Conservation (phyloP, 106 monocot species). For the Allium fistulosum region DNA sequence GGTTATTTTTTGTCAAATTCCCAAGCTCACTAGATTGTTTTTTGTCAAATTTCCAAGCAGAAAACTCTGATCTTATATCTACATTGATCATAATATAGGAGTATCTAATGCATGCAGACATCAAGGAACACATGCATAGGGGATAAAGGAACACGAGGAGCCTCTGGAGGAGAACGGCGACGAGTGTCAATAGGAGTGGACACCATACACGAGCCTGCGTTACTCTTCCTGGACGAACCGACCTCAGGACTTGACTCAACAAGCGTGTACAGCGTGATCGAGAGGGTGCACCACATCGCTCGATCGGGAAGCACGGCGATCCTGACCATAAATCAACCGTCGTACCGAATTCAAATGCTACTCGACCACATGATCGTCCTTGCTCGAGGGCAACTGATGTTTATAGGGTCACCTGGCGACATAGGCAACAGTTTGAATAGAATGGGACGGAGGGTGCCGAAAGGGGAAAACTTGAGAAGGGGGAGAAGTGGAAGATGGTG, state of each 20-base stretch:
- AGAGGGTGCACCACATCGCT: constrained; percentile 33
- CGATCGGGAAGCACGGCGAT: constrained; percentile 38
- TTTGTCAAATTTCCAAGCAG: too few species aligned
- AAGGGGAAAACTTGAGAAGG: constrained; percentile 26
- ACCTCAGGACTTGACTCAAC: constrained; percentile 41
- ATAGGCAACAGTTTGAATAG: constrained; percentile 20
- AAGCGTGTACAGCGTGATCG: constrained; percentile 34
- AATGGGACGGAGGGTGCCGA: constrained; percentile 32
- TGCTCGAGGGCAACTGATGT: constrained; percentile 25
- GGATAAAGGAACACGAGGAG: constrained; percentile 33
- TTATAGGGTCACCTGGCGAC: constrained; percentile 26
- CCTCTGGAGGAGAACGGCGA: constrained; percentile 39
- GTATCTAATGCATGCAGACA: not conserved
- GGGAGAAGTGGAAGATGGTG: constrained; percentile 27
- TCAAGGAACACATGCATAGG: constrained; percentile 40
- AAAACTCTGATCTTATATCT: not conserved
- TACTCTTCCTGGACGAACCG: constrained; percentile 48
- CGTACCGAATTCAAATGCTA: constrained; percentile 22
- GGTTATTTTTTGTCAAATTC: too few species aligned
- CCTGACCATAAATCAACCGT: constrained; percentile 38
- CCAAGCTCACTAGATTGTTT: too few species aligned
- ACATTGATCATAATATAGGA: too few species aligned
- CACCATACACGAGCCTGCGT: constrained; percentile 31
- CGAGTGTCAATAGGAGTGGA: constrained; percentile 39
- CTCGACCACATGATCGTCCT: constrained; percentile 34